Percentiles rank a stretch among this genome's conserved stretches.
These are phyloP conservation scores for Selaginella tamariscina DNA, from an alignment of 75 land plant species.

Conservation along the genomic window DNA sequence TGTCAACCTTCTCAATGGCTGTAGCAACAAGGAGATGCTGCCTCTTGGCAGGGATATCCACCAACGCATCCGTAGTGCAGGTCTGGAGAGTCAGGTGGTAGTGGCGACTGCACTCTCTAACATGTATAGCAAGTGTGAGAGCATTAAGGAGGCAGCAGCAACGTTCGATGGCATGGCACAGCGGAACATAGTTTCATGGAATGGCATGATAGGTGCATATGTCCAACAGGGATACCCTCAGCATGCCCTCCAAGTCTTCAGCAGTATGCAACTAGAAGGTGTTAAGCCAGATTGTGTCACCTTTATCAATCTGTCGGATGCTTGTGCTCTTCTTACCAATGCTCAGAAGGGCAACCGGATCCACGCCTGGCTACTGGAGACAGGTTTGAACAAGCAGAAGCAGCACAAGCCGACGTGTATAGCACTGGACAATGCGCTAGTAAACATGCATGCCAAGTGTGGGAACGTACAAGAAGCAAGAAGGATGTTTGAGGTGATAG, in stretches of 20 bases:
- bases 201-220: conserved; percentile 7
- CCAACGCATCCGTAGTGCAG: neutral
- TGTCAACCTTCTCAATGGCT: neutral
- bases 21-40: neutral
- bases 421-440: neutral
- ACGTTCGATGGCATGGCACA: neutral
- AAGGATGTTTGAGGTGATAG: neutral
- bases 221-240: neutral
- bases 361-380: neutral
- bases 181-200: conserved; percentile 5
- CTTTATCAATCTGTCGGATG: neutral
- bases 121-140: conserved; percentile 1
- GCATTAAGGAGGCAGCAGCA: neutral
- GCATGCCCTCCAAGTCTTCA: neutral
- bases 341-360: neutral
- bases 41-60: neutral
- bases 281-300: neutral
- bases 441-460: conserved; percentile 2
- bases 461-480: neutral
- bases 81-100: neutral
- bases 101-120: neutral
- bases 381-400: neutral
- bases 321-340: neutral
- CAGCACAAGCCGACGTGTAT: neutral
- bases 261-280: neutral